Conservation (phyloP, 2,329 filamentous ascomycete species). For the Tolypocladium sp. region DNA sequence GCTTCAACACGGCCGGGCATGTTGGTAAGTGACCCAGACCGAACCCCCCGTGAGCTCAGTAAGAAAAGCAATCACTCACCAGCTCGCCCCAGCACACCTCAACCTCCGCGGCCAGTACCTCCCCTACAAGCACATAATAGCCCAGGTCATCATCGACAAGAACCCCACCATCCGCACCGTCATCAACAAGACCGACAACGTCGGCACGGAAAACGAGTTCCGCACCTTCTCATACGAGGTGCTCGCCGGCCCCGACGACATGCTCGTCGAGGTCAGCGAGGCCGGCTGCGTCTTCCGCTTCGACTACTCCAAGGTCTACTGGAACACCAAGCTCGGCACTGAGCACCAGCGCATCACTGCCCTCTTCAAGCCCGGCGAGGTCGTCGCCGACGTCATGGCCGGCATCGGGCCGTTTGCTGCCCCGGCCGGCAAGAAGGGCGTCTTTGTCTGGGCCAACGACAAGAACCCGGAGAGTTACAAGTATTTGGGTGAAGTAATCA, state of each 20-base stretch:
- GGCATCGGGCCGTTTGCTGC: conserved; percentile 93
- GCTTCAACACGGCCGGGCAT: conserved; percentile 84
- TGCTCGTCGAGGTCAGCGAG: conserved; percentile 77
- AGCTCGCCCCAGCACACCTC: conserved; percentile 58
- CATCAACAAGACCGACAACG: conserved; percentile 90
- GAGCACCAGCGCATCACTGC: conserved; percentile 77
- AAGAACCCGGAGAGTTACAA: conserved; percentile 84
- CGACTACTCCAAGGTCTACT: conserved; percentile 95
- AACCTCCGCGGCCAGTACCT: conserved; percentile 79
- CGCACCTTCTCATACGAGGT: conserved; percentile 92
- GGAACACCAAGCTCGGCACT: conserved; percentile 85
- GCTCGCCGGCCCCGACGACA: conserved; percentile 68
- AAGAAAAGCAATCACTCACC: background rate
- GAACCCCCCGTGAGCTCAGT: too few relatives aligned
- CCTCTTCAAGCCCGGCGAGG: conserved; percentile 73
- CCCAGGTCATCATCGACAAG: conserved; percentile 81
- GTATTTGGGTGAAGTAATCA: conserved; percentile 60
- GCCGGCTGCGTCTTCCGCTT: conserved; percentile 82
- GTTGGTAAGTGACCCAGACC: conserved; percentile 46
- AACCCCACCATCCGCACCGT: conserved; percentile 75
- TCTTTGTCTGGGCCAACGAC: conserved; percentile 96
- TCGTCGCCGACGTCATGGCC: conserved; percentile 94
- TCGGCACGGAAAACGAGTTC: conserved; percentile 77
- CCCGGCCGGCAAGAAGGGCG: conserved; percentile 78
- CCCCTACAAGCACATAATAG: conserved; percentile 80